Base-by-base conservation (phyloP, 352 stramenopile species). In the Phytophthora gonapodyides region DNA sequence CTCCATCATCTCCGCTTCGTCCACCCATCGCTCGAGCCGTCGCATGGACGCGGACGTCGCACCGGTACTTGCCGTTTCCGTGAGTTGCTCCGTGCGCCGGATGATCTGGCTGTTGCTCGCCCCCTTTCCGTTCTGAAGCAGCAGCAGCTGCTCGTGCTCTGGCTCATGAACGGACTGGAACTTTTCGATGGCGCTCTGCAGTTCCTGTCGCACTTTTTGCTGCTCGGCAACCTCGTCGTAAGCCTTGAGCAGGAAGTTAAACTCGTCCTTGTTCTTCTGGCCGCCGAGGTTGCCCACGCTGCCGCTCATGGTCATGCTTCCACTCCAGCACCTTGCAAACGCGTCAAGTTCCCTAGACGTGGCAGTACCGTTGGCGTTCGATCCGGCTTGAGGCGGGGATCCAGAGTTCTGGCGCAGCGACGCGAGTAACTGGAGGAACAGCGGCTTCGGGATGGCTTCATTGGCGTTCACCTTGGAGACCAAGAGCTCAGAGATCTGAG, bases 211-310 rank as follows among this genome's bases (percentile, higher is more conserved):
- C 46, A 91, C 69, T 27, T 82, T 64, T 7, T 86, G 65, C 44
- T 88, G 78, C 55, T 80, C 67, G 6, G 66, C 57, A 15, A 88
- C 71, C 44, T 89, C 80, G 31, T 89, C 82, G 52, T 81, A 91
- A 5, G 79, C 78, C 49, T 85, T 83, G 8, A 89, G 56, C 19
- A 91, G 74, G 47, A 89, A 91, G 13, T 63, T 76, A 51, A 87
- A 87, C 46, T 89, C 82, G 37, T 91, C 82, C 37, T 87, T 87
- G 47, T 53, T 64, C 56, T 73, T 75, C 16, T 50, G 17, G 10
- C 51, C 41, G 49, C 64, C 56, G 4, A 75, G 37, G 43, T 72
- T 71, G 12, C 52, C 46, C 11, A 65, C 46, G n/a, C 66, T 73
- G n/a, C 61, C 63, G 15, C 62, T 80, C 72, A 73, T 73, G 0